Evolutionary conservation across 2,329 filamentous ascomycete species (phyloP).

Genomic region (Paecilomyces sp.): DNA sequence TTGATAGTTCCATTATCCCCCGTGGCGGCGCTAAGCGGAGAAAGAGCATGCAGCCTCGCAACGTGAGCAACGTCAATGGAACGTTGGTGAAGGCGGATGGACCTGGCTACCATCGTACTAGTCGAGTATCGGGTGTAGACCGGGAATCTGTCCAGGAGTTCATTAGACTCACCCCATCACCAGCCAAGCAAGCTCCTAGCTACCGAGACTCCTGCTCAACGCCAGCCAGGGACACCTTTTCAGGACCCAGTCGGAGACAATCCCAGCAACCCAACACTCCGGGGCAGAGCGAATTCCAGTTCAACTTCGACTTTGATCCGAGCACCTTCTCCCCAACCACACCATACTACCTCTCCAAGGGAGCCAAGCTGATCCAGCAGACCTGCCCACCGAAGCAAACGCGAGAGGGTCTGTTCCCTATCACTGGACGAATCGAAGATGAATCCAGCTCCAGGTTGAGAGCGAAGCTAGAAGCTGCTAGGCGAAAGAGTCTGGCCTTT

Average conservation of each 20-base stretch:
- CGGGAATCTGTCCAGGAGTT: slow-evolving; percentile 24
- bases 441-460: slow-evolving; percentile 40
- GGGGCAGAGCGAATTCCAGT: slow-evolving; percentile 10
- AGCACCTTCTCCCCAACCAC: slow-evolving; percentile 38
- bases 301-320: slow-evolving; percentile 29
- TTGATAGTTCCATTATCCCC: slow-evolving; percentile 61
- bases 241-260: slow-evolving; percentile 4
- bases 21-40: slow-evolving; percentile 65
- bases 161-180: slow-evolving; percentile 23
- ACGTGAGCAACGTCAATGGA: slow-evolving; percentile 62
- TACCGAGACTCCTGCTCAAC: not conserved
- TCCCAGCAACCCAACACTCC: slow-evolving; percentile 27
- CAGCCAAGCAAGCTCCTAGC: slow-evolving; percentile 8
- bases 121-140: slow-evolving; percentile 17
- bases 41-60: slow-evolving; percentile 74
- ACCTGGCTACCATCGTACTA: slow-evolving; percentile 26
- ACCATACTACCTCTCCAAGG: slow-evolving; percentile 39
- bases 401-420: slow-evolving; percentile 34
- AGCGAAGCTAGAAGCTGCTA: slow-evolving; percentile 61
- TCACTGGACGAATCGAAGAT: slow-evolving; percentile 16
- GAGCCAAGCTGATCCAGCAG: slow-evolving; percentile 40
- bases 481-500: slow-evolving; percentile 71
- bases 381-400: slow-evolving; percentile 50
- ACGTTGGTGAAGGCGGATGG: slow-evolving; percentile 15
- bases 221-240: slow-evolving; percentile 11